These are phyloP conservation scores for Graphiopsis chlorocephala DNA, from an alignment of 2,329 filamentous ascomycete species.

Conservation along the genomic window DNA sequence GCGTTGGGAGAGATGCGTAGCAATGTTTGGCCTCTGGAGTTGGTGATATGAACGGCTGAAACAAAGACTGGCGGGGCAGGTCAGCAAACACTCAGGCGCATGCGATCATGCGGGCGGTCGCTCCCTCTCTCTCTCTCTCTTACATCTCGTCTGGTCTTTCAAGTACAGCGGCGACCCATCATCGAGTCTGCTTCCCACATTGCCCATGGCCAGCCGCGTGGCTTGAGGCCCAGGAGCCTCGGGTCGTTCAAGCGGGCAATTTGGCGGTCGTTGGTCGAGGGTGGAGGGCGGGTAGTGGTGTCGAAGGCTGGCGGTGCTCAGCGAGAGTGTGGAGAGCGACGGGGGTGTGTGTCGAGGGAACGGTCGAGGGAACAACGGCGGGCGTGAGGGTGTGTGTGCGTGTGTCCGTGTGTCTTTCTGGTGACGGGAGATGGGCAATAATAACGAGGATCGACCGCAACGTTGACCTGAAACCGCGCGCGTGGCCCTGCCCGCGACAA, in stretches of 20 bases:
- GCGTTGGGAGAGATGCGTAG: constrained; percentile 79
- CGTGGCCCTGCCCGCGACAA: constrained; percentile 12
- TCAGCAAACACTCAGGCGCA: constrained; percentile 6
- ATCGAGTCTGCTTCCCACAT: constrained; percentile 83
- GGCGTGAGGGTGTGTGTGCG: not conserved
- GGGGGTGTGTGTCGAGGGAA: constrained; percentile 1
- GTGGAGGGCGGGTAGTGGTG: constrained; percentile 1
- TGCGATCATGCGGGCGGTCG: constrained; percentile 13
- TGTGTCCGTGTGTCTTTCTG: not conserved
- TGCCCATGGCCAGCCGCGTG: constrained; percentile 65
- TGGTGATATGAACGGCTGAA: constrained; percentile 77
- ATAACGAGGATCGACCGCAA: constrained; percentile 4
- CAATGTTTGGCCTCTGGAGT: constrained; percentile 72
- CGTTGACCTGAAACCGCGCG: constrained; percentile 14
- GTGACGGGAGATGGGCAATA: constrained; percentile 2
- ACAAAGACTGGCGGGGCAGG: constrained; percentile 67
- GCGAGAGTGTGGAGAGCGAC: not conserved
- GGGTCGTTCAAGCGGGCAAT: constrained; percentile 21
- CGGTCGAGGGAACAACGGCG: not conserved
- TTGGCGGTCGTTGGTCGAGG: constrained; percentile 17
- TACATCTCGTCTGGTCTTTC: constrained; percentile 89
- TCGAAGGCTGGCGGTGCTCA: constrained; percentile 1
- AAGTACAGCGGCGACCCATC: constrained; percentile 78
- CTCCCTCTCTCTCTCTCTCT: constrained; percentile 35
- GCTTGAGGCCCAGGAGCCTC: constrained; percentile 24